Conservation (phyloP, 257 asterid species). For the Thymus mandschuricus region DNA sequence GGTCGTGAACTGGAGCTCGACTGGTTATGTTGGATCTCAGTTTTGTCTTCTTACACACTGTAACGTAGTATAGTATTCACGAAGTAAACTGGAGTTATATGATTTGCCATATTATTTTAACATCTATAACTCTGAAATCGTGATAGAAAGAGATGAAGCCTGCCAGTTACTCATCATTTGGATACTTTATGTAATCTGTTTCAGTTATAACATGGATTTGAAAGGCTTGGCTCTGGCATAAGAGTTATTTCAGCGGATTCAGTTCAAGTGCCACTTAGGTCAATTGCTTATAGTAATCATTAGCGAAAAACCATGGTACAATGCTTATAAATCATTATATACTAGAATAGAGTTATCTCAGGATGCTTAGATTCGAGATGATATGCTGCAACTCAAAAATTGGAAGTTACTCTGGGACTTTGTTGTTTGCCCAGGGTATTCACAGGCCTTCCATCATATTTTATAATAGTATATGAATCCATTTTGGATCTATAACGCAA, state of each 20-base stretch:
- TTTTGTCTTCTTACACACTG: background rate
- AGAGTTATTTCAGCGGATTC: conserved; percentile 13
- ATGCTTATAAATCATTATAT: background rate
- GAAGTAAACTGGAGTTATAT: background rate
- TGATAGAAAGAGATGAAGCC: background rate
- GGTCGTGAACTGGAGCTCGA: conserved; percentile 13
- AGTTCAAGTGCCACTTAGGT: background rate
- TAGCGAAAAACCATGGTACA: too few relatives aligned
- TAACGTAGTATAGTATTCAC: background rate
- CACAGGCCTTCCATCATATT: background rate
- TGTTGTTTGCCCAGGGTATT: background rate
- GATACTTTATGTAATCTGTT: background rate
- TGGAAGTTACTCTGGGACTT: background rate
- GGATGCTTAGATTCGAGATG: conserved; percentile 14
- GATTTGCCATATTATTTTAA: background rate
- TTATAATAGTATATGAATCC: background rate
- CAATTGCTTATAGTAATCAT: background rate
- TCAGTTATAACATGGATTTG: background rate
- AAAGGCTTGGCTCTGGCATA: background rate
- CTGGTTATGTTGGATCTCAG: conserved; percentile 1
- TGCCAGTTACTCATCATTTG: background rate
- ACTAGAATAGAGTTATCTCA: background rate
- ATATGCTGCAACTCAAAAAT: background rate
- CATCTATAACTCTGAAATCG: background rate
- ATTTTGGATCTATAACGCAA: background rate